phyloP scores from a whole-genome alignment of 1,284 basidiomycete genomes.

The Chondrostereum purpureum region DNA sequence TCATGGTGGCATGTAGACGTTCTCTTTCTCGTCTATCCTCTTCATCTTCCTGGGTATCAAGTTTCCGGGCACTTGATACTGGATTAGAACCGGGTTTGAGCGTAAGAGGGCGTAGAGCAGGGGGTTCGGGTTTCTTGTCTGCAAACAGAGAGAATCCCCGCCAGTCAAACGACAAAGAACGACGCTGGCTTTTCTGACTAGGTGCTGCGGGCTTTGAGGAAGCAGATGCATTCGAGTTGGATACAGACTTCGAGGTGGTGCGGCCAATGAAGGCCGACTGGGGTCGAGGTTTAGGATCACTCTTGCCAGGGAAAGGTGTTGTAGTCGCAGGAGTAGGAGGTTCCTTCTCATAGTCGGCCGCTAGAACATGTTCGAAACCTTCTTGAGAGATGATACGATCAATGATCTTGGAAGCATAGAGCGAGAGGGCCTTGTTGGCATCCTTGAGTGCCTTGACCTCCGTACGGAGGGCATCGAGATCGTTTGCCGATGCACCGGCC shows the following conservation, averaged over 20 bases:
- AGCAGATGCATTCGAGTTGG: conserved; percentile 23
- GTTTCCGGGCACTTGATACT: conserved; percentile 59
- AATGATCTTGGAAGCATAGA: conserved; percentile 95
- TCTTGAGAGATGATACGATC: conserved; percentile 92
- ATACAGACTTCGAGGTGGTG: conserved; percentile 31
- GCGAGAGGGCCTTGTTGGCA: conserved; percentile 87
- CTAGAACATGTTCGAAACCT: conserved; percentile 90
- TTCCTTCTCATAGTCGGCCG: conserved; percentile 75
- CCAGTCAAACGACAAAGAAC: conserved; percentile 81
- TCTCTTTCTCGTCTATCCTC: conserved; percentile 82
- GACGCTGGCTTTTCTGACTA: conserved; percentile 50
- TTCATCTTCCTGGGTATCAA: conserved; percentile 81
- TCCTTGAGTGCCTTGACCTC: conserved; percentile 91
- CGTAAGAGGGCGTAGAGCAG: conserved; percentile 64
- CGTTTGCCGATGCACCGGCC: conserved; percentile 35
- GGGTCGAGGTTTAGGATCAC: conserved; percentile 34
- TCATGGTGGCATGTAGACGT: conserved; percentile 81
- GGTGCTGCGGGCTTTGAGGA: conserved; percentile 22
- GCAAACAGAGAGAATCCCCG: conserved; percentile 62
- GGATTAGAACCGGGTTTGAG: conserved; percentile 55
- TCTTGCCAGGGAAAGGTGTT: conserved; percentile 22
- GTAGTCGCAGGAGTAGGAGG: conserved; percentile 34
- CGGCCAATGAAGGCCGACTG: conserved; percentile 52
- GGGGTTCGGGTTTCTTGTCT: conserved; percentile 52
- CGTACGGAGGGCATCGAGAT: conserved; percentile 62